Evolutionary conservation across 192 early-diverging fungal species (phyloP), one percentile per base, ranked within the genome.

Genomic region (Coemansia sp.): DNA sequence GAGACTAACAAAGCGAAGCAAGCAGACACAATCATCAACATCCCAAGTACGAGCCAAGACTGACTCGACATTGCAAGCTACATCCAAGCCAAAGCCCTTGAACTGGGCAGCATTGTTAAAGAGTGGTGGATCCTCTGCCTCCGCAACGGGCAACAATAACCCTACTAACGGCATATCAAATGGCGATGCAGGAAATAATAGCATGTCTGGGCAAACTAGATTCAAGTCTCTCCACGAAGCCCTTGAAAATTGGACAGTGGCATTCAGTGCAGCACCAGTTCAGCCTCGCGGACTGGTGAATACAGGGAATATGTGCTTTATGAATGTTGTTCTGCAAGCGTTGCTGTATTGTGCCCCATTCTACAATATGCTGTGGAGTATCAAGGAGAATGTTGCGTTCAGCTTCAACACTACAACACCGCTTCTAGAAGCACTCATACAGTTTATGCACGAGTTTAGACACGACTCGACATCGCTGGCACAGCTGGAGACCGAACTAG

Each of bases 261-360:
- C 45, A 8, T 69, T 77, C 32, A 66, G 45, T 51, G 40, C 74
- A 43, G 63, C 77, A n/a, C 65, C 87, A 37, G 72, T 92, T 41
- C 86, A 90, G 63, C 96, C 97, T 13, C 89, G 97, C 36, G 98
- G 98, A 3, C 86, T 99, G 43, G 88, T 96, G 59, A 99, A 99
- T 76, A 92, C 87, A 56, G 97, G 96, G 39, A 99, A 99, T 79
- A 96, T 91, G 85, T 99, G 98, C 81, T 99, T 95, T 72, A 94
- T 98, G 92, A 99, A 98, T 73, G 93, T 91, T 45, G 92, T 97
- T 60, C 72, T 99, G 42, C 98, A 99, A 84, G 92, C 97, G 6
- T 85, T 99, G 41, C 67, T 95, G 13, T 92, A 98, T 75, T 96
- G 93, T 70, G 83, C 89, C 45, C 97, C 94, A 21, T 96, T 99